phyloP scores from a whole-genome alignment of 2,329 filamentous ascomycete genomes.

The Xylaria sp. region DNA sequence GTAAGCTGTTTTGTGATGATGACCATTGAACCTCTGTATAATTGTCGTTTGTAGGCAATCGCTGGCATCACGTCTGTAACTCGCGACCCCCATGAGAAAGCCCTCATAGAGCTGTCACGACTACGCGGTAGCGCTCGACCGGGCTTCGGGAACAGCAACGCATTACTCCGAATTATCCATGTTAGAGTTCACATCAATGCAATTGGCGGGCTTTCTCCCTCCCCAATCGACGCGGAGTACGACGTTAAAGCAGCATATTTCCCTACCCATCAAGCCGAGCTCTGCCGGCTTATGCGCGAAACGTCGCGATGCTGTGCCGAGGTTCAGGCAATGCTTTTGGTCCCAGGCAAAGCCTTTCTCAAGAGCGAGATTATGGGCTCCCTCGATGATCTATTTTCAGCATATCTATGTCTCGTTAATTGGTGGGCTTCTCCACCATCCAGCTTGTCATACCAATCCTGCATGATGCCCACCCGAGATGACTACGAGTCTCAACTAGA shows the following conservation, averaged over 20 bases:
- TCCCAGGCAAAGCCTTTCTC: not conserved
- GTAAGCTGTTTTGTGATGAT: conserved; percentile 17
- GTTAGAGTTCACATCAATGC: conserved; percentile 22
- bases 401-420: conserved; percentile 14
- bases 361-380: conserved; percentile 13
- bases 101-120: conserved; percentile 10
- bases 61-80: conserved; percentile 9
- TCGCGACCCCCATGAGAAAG: conserved; percentile 23
- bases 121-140: conserved; percentile 9
- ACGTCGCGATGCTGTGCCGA: conserved; percentile 19
- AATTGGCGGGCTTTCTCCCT: conserved; percentile 18
- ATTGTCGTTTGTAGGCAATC: conserved; percentile 25
- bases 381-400: conserved; percentile 17
- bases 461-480: not conserved
- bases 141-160: not conserved
- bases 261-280: conserved; percentile 8
- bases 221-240: conserved; percentile 4
- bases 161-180: conserved; percentile 21
- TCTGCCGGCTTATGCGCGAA: conserved; percentile 26
- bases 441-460: conserved; percentile 22
- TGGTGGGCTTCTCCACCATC: conserved; percentile 14
- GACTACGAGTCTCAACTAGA: not conserved
- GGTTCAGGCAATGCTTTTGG: not conserved
- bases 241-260: not conserved
- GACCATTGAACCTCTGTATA: not conserved